Conservation (phyloP, 1,284 basidiomycete genomes). For the Naganishia albida region DNA sequence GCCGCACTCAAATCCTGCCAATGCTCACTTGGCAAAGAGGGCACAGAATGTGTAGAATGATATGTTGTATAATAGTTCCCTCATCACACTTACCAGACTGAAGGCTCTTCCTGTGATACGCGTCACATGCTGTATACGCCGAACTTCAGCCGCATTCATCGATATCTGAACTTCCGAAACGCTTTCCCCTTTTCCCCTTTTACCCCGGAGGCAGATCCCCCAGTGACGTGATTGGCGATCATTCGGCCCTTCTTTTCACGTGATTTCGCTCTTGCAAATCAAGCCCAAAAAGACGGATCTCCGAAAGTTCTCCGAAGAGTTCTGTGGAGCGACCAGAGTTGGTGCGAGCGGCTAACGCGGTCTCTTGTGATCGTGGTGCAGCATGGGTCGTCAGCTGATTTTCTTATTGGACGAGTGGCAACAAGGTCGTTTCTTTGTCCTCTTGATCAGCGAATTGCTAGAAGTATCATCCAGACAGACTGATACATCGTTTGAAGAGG, state of each 20-base stretch:
- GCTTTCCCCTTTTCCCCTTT: conserved; percentile 2
- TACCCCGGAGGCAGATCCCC: background rate
- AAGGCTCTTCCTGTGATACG: too few species aligned
- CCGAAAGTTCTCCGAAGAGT: conserved; percentile 1
- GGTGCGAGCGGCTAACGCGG: conserved; percentile 8
- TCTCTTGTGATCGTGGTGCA: conserved; percentile 2
- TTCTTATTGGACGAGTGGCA: conserved; percentile 23
- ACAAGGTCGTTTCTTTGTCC: background rate
- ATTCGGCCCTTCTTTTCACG: conserved; percentile 3
- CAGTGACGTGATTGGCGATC: background rate
- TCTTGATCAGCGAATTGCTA: background rate
- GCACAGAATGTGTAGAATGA: too few species aligned
- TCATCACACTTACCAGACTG: too few species aligned
- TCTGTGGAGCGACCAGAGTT: conserved; percentile 23
- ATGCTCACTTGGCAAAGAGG: too few species aligned
- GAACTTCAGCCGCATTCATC: background rate
- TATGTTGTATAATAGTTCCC: too few species aligned
- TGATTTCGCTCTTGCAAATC: background rate
- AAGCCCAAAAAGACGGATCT: conserved; percentile 1
- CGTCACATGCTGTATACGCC: background rate
- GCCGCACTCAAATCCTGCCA: too few species aligned
- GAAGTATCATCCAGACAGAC: background rate
- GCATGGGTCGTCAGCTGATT: conserved; percentile 17
- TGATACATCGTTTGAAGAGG: background rate
- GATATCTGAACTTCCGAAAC: conserved; percentile 4